A percentile compares a stretch with the other conserved stretches of the same genome.
These are phyloP conservation scores for Metschnikowia proteae DNA, from an alignment of 805 yeast genomes.

Conservation along the genomic window DNA sequence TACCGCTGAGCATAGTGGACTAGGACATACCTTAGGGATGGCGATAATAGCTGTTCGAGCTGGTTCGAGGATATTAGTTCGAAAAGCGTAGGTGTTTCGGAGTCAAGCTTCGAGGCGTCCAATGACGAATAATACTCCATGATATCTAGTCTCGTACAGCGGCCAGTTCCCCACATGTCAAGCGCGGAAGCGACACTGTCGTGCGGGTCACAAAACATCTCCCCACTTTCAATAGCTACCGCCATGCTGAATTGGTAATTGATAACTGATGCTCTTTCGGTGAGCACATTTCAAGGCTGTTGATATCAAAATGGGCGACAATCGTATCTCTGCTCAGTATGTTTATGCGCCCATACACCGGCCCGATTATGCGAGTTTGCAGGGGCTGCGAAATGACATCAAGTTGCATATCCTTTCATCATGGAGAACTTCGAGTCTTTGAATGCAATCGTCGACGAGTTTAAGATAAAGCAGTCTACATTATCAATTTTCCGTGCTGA, in stretches of 20 bases:
- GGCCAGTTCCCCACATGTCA: slow-evolving; percentile 8
- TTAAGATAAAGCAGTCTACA: slow-evolving; percentile 15
- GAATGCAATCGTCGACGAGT: slow-evolving; percentile 18
- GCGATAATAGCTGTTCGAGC: slow-evolving; percentile 71
- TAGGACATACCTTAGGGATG: slow-evolving; percentile 74
- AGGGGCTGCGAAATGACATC: neutral
- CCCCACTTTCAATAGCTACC: neutral
- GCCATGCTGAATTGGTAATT: too few relatives aligned
- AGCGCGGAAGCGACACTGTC: slow-evolving; percentile 3
- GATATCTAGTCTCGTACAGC: neutral
- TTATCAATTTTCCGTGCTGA: slow-evolving; percentile 16
- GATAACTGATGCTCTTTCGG: too few relatives aligned
- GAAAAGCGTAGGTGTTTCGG: slow-evolving; percentile 79
- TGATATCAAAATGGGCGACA: too few relatives aligned
- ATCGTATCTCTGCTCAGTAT: neutral
- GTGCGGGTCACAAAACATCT: neutral
- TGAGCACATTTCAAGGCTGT: too few relatives aligned
- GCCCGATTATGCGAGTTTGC: neutral
- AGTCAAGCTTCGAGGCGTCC: slow-evolving; percentile 71
- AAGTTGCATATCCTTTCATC: neutral
- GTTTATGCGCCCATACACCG: neutral
- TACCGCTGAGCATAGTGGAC: slow-evolving; percentile 76
- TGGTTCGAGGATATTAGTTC: slow-evolving; percentile 83
- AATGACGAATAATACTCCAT: slow-evolving; percentile 82
- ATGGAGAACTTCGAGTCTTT: slow-evolving; percentile 24